A percentile compares a stretch with the other conserved stretches of the same genome.
Conservation (phyloP, 805 yeast species). For the Ogataea polymorpha region DNA sequence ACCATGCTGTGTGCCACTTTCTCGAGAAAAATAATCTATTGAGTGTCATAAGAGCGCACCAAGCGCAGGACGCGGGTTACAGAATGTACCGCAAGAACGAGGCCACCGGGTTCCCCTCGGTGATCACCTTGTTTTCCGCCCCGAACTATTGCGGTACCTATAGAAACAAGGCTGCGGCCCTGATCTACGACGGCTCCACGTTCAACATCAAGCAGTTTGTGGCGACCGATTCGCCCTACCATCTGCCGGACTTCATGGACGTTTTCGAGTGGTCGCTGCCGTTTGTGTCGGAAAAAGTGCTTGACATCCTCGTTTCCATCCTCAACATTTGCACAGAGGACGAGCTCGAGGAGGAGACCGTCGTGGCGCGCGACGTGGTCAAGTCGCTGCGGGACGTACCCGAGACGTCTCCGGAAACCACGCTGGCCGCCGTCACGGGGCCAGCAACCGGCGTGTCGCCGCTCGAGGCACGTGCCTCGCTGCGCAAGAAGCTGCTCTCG, state of each 20-base stretch:
- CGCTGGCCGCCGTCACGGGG: slow-evolving; percentile 28
- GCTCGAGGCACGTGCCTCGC: slow-evolving; percentile 38
- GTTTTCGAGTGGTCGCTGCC: slow-evolving; percentile 97
- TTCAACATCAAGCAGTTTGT: slow-evolving; percentile 95
- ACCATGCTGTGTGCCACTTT: slow-evolving; percentile 74
- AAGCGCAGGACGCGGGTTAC: slow-evolving; percentile 95
- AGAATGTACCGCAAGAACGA: slow-evolving; percentile 85
- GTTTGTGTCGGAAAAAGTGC: slow-evolving; percentile 91
- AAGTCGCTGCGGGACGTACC: slow-evolving; percentile 29
- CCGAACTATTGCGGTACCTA: slow-evolving; percentile 91
- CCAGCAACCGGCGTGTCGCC: slow-evolving; percentile 9
- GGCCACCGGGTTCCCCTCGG: slow-evolving; percentile 81
- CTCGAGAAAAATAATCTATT: slow-evolving; percentile 73
- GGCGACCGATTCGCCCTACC: slow-evolving; percentile 87
- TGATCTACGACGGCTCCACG: slow-evolving; percentile 85
- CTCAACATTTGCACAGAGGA: slow-evolving; percentile 92
- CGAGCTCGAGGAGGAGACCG: slow-evolving; percentile 74
- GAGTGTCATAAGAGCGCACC: slow-evolving; percentile 89
- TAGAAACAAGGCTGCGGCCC: slow-evolving; percentile 89
- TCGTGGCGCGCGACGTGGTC: slow-evolving; percentile 42
- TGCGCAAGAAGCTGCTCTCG: slow-evolving; percentile 82
- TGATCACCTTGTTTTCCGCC: slow-evolving; percentile 89
- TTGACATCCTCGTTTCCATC: slow-evolving; percentile 87
- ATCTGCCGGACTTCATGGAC: slow-evolving; percentile 96
- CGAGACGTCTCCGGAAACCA: slow-evolving; percentile 9